Percentiles rank a stretch among this genome's conserved stretches.
These are phyloP conservation scores for Fraxinus greggii DNA, from an alignment of 305 asterid species.

Conservation along the genomic window DNA sequence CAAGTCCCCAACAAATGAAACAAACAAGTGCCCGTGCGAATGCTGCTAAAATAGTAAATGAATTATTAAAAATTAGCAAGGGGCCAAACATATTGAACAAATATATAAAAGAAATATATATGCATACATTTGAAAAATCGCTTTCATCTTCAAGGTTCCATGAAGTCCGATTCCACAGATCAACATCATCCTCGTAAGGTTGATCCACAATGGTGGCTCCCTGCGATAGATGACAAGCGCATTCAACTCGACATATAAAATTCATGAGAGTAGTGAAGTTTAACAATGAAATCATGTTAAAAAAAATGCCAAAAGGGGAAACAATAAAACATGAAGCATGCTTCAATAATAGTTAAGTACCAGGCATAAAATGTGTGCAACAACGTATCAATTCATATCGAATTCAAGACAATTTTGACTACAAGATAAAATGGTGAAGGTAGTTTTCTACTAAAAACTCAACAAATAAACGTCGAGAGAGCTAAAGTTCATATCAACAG, in stretches of 20 bases:
- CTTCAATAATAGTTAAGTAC: neutral
- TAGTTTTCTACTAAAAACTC: neutral
- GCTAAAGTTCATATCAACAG: neutral
- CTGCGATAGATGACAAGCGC: constrained; percentile 28
- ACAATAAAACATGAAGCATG: neutral
- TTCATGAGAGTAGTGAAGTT: neutral
- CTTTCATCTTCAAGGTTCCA: constrained; percentile 61
- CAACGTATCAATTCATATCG: neutral
- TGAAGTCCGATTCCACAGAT: constrained; percentile 57
- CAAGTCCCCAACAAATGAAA: constrained; percentile 54
- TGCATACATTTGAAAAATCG: constrained; percentile 46
- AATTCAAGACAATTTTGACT: neutral
- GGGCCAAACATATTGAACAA: neutral
- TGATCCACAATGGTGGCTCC: constrained; percentile 85
- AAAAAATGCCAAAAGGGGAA: neutral
- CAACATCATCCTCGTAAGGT: constrained; percentile 65
- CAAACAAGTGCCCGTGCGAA: constrained; percentile 32
- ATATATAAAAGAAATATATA: neutral
- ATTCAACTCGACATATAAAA: constrained; percentile 11
- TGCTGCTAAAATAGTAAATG: constrained; percentile 31
- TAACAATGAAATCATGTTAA: neutral
- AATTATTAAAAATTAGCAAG: neutral
- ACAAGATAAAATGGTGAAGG: neutral
- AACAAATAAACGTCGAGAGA: neutral
- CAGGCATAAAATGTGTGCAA: neutral